phyloP scores from a whole-genome alignment of 192 early-diverging fungal genomes.

The Podochytrium sp. region DNA sequence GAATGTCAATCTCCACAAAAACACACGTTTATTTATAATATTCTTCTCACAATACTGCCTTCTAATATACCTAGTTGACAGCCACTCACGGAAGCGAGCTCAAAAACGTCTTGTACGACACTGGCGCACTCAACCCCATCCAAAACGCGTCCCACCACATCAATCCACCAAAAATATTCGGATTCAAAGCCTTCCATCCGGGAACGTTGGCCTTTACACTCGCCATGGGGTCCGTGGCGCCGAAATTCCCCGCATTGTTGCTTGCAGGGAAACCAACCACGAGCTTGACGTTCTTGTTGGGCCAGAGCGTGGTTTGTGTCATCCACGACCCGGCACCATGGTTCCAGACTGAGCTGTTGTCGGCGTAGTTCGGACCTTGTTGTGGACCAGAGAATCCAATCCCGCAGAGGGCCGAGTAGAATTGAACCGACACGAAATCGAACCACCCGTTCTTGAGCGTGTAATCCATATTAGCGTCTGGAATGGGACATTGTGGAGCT shows the following conservation, averaged over 20 bases:
- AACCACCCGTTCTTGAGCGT: conserved; percentile 65
- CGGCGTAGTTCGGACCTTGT: not conserved
- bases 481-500: conserved; percentile 68
- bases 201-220: not conserved
- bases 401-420: conserved; percentile 44
- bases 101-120: not conserved
- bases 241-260: conserved; percentile 2
- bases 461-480: conserved; percentile 57
- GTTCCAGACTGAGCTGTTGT: conserved; percentile 5
- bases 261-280: conserved; percentile 1
- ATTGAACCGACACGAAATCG: conserved; percentile 69
- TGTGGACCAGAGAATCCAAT: not conserved
- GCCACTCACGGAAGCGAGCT: not conserved
- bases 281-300: conserved; percentile 15
- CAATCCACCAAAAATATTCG: conserved; percentile 8
- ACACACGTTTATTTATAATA: too few species aligned
- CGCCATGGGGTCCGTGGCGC: not conserved
- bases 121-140: not conserved
- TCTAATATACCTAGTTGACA: too few species aligned
- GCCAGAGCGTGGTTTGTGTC: conserved; percentile 3
- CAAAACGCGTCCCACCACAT: conserved; percentile 19
- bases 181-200: not conserved
- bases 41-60: too few species aligned
- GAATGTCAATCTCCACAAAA: too few species aligned
- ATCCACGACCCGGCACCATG: not conserved